Base-by-base conservation (phyloP, 192 early-diverging fungal genomes). In the Backusella parvicylindrica region DNA sequence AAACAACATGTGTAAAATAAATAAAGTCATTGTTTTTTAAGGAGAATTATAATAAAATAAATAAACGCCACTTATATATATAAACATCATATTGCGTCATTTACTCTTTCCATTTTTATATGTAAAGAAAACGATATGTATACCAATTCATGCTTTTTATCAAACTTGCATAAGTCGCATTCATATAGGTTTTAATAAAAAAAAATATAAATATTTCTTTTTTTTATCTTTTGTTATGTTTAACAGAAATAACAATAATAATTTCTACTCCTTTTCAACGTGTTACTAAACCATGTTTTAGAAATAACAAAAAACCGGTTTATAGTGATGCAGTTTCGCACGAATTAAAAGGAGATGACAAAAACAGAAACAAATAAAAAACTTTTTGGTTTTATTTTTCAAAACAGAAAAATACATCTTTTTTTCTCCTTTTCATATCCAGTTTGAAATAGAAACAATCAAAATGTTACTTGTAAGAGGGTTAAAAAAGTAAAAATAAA, bases 281-380 rank as follows among this genome's bases (percentile, higher is more conserved):
- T 56, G 23, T 56, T 56, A 56, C 50, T 56, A 26, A 56, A 26
- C 43, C 50, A 56, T 56, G 50, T 56, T 56, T 56, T 56, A 26
- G n/a, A 56, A 56, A 56, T 56, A 56, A 56, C 43, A 56, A 12
- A 56, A 56, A 56, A 56, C 50, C 50, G 50, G 50, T 56, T 56
- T 56, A 3, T 26, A 56, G 50, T 56, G 50, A 56, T 9, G 50
- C 50, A 23, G 2, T 56, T 56, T 56, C 23, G 23, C 11, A 26
- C 50, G 23, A 56, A 53, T 11, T 5, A 5, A 56, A 53, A 53
- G 50, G 50, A 53, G 50, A 53, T 26, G 23, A 18, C 16, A 47
- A 47, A 47, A 47, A 47, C 16, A 47, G 6, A 47, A 47, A 47
- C 15, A 3, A 47, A 47, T 18, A 5, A n/a, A 35, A 35, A 6